Percentiles rank a stretch among this genome's conserved stretches.
Conservation (phyloP, 805 yeast genomes). For the Candida succiphila region DNA sequence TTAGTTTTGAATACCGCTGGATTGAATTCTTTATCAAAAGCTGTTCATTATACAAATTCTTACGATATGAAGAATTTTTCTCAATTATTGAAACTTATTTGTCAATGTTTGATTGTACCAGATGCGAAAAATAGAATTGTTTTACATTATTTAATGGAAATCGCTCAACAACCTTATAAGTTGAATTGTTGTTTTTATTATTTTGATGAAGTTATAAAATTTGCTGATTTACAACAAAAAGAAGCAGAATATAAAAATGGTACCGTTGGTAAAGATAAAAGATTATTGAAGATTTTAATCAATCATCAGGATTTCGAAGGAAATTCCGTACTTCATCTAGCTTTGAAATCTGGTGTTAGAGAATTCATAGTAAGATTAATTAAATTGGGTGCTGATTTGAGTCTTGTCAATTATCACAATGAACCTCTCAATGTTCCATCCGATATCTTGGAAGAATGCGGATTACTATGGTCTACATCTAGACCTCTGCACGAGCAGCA, state of each 20-base stretch:
- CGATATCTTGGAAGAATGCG: slow-evolving; percentile 11
- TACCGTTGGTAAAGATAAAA: slow-evolving; percentile 19
- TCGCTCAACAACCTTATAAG: slow-evolving; percentile 34
- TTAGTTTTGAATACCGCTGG: slow-evolving; percentile 44
- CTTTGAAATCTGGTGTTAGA: slow-evolving; percentile 46
- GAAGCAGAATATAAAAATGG: slow-evolving; percentile 14
- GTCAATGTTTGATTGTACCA: slow-evolving; percentile 58
- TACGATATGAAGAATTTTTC: slow-evolving; percentile 53
- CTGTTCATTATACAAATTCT: slow-evolving; percentile 65
- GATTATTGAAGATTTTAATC: slow-evolving; percentile 44
- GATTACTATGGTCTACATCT: no score
- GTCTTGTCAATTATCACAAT: slow-evolving; percentile 4
- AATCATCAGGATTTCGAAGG: slow-evolving; percentile 79
- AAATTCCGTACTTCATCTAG: slow-evolving; percentile 77
- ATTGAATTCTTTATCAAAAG: slow-evolving; percentile 59
- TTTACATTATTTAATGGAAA: slow-evolving; percentile 54
- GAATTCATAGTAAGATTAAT: slow-evolving; percentile 31
- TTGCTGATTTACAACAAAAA: slow-evolving; percentile 18
- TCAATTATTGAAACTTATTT: slow-evolving; percentile 47
- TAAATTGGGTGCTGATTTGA: slow-evolving; percentile 34
- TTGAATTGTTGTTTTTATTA: slow-evolving; percentile 46
- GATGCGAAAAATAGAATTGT: slow-evolving; percentile 68
- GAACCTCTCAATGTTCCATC: slow-evolving; percentile 14
- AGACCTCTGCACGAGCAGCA: no score
- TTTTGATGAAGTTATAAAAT: slow-evolving; percentile 23